Conservation (phyloP, 352 stramenopile species). For the Lagenidium sp. region DNA sequence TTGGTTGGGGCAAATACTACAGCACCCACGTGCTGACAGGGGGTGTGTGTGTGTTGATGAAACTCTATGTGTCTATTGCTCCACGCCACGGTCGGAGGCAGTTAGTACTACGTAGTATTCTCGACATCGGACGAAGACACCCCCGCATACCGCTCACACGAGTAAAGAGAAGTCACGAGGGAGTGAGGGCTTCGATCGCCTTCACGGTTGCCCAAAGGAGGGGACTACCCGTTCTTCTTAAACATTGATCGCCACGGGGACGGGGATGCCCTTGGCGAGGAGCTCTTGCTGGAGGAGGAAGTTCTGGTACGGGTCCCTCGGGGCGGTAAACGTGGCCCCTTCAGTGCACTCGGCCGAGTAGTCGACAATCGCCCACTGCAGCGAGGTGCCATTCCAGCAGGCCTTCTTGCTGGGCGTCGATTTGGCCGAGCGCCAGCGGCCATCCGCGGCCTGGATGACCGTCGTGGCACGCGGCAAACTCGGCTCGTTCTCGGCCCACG, state of each 20-base stretch:
- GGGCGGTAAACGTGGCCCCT: slow-evolving; percentile 19
- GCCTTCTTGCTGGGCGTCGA: slow-evolving; percentile 21
- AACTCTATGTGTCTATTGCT: no score
- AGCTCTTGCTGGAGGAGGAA: slow-evolving; percentile 27
- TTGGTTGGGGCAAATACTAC: no score
- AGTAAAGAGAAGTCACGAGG: no score
- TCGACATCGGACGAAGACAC: no score
- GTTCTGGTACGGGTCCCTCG: slow-evolving; percentile 44
- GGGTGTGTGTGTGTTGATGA: no score
- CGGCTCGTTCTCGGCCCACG: slow-evolving; percentile 42
- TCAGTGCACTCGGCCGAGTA: slow-evolving; percentile 15
- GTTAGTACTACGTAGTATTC: no score
- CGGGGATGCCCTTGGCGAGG: slow-evolving; percentile 18
- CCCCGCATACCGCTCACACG: no score
- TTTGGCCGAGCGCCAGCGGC: slow-evolving; percentile 24
- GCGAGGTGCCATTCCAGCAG: slow-evolving; percentile 26
- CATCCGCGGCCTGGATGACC: slow-evolving; percentile 21
- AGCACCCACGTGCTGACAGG: no score
- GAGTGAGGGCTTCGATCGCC: no score
- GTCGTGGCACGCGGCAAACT: slow-evolving; percentile 13
- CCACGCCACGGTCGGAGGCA: no score
- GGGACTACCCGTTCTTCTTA: no score
- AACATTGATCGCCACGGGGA: slow-evolving; percentile 26
- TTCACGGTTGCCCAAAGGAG: no score
- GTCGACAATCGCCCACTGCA: slow-evolving; percentile 27